Percentiles rank a stretch among this genome's conserved stretches.
Conservation (phyloP, 2,329 filamentous ascomycete species). For the Pseudopyrenochaeta lycopersici region DNA sequence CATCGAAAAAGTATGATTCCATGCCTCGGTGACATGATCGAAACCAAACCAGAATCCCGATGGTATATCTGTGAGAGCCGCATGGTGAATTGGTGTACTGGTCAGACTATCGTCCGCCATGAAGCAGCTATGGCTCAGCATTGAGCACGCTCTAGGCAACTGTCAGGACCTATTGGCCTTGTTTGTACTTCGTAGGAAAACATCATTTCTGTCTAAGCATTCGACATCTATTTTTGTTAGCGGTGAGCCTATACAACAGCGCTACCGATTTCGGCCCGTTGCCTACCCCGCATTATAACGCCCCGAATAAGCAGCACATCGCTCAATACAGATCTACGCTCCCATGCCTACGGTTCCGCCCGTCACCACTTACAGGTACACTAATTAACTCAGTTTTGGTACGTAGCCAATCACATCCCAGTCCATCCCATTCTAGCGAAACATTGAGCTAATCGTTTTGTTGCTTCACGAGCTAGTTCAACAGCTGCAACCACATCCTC, state of each 20-base stretch:
- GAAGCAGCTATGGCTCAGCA: no score
- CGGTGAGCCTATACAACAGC: neutral
- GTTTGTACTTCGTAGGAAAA: no score
- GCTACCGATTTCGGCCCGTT: neutral
- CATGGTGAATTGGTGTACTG: no score
- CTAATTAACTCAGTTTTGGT: neutral
- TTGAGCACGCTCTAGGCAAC: no score
- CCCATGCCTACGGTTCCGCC: neutral
- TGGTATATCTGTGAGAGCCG: no score
- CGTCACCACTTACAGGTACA: neutral
- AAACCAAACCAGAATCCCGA: no score
- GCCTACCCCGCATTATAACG: slow-evolving; percentile 1
- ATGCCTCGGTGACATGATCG: no score
- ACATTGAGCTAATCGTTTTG: neutral
- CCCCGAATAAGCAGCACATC: neutral
- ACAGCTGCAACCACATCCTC: neutral
- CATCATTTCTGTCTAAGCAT: neutral
- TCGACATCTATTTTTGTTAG: neutral
- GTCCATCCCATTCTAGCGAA: neutral
- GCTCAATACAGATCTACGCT: neutral
- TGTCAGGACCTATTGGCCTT: no score
- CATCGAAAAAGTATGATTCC: no score
- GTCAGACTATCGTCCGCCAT: no score
- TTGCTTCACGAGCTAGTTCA: slow-evolving; percentile 2
- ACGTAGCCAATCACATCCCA: neutral